These are phyloP conservation scores for Passalora sequoiae DNA, from an alignment of 2,329 filamentous ascomycete species.

Conservation along the genomic window DNA sequence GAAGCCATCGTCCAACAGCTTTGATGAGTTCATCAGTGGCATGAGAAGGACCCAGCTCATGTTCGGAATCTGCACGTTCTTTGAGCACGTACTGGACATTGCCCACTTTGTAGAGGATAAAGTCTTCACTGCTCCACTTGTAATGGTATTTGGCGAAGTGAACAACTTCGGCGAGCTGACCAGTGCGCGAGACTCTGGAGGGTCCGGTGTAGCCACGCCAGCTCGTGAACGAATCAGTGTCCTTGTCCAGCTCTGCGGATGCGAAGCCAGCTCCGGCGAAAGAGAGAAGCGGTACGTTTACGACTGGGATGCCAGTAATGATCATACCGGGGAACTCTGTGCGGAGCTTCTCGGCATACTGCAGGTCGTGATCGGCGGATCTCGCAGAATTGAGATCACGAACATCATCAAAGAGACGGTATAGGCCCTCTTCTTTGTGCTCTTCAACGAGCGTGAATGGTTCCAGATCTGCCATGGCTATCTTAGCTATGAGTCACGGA, in stretches of 20 bases:
- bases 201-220: constrained; percentile 36
- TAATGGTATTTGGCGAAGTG: constrained; percentile 40
- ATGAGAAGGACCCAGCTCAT: constrained; percentile 31
- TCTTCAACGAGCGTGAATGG: constrained; percentile 10
- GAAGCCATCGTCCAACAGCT: constrained; percentile 30
- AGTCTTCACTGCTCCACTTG: constrained; percentile 36
- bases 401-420: constrained; percentile 36
- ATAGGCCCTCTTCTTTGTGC: background rate
- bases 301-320: constrained; percentile 36
- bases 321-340: constrained; percentile 35
- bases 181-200: constrained; percentile 29
- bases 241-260: constrained; percentile 34
- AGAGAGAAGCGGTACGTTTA: constrained; percentile 37
- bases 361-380: constrained; percentile 37
- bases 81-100: constrained; percentile 40
- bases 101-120: constrained; percentile 37
- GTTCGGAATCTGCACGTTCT: constrained; percentile 34
- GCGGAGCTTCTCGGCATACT: constrained; percentile 36
- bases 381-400: constrained; percentile 34
- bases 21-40: constrained; percentile 37
- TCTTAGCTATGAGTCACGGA: no score
- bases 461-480: background rate
- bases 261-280: constrained; percentile 43
- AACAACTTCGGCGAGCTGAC: constrained; percentile 35
- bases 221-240: constrained; percentile 35